A percentile compares a stretch with the other conserved stretches of the same genome.
Evolutionary conservation across 2,329 filamentous ascomycete genomes (phyloP).

Genomic region (Beauveria caledonica): DNA sequence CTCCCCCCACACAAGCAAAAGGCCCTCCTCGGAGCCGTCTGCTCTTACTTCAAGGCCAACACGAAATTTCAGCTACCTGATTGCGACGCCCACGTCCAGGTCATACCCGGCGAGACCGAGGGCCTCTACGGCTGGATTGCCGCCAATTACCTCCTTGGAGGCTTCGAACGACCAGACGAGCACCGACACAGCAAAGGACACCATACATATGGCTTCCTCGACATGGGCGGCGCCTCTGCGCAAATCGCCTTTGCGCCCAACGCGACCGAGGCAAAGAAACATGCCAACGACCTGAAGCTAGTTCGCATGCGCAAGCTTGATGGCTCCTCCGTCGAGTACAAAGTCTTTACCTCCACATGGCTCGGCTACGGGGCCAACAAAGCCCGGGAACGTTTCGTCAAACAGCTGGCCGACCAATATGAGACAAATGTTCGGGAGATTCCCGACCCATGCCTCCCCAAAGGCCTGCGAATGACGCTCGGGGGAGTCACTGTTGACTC

Average conservation of each 20-base stretch:
- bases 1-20: constrained; percentile 66
- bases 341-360: constrained; percentile 94
- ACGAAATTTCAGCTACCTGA: constrained; percentile 84
- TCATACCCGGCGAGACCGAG: constrained; percentile 92
- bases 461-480: constrained; percentile 64
- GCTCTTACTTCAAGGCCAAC: constrained; percentile 67
- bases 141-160: constrained; percentile 87
- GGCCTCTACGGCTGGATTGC: constrained; percentile 97
- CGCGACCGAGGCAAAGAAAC: constrained; percentile 77
- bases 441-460: constrained; percentile 85
- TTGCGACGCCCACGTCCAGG: constrained; percentile 81
- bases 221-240: constrained; percentile 96
- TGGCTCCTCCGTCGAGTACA: constrained; percentile 70
- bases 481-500: constrained; percentile 50
- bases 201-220: constrained; percentile 92
- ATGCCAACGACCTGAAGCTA: constrained; percentile 81
- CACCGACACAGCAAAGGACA: constrained; percentile 81
- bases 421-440: constrained; percentile 54
- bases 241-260: constrained; percentile 98
- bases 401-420: constrained; percentile 61
- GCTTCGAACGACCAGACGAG: constrained; percentile 68
- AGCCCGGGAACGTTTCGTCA: constrained; percentile 77
- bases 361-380: constrained; percentile 95
- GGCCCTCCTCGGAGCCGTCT: constrained; percentile 68
- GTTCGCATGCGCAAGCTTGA: constrained; percentile 77